Evolutionary conservation across 2,329 filamentous ascomycete genomes (phyloP), one percentile per base, ranked within the genome.

Genomic region (Periglandula ipomoeae): DNA sequence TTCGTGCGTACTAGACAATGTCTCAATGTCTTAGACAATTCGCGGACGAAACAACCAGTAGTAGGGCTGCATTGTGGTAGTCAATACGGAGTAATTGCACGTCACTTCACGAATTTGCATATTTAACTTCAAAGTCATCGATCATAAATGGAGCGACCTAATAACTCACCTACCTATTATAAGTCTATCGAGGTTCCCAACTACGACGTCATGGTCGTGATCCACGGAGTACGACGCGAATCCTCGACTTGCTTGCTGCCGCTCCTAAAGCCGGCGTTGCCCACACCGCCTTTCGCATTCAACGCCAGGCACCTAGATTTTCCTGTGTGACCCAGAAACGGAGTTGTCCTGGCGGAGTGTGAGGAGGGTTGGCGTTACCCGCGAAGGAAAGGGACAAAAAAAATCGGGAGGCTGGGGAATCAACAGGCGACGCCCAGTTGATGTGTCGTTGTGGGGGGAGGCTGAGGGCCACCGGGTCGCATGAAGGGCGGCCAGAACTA

Each of bases 241-340:
- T 32, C 30, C 7, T 32, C 30, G 30, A n/a, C n/a, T n/a, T n/a
- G n/a, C n/a, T n/a, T n/a, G n/a, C n/a, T n/a, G n/a, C n/a, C n/a
- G n/a, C n/a, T n/a, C n/a, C n/a, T n/a, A n/a, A n/a, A n/a, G n/a
- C n/a, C n/a, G n/a, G n/a, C n/a, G n/a, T n/a, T n/a, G 30, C 30
- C 22, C 19, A 45, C 44, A 46, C 44, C 44, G 44, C 44, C 20
- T 30, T 46, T 40, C 44, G 32, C 23, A 38, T 38, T 13, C 15
- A 26, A 22, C 7, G 11, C 5, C n/a, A 13, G 10, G 22, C 11
- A 15, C 26, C 10, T 19, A 37, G 32, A 17, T 23, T n/a, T 38
- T 17, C n/a, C n/a, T 15, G 35, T 46, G 35, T 23, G 34, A 46
- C 44, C 13, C 17, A 24, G 13, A 32, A 32, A 32, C 11, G 35